Evolutionary conservation across 805 yeast genomes (phyloP).

Genomic region (Maudiozyma saulgeensis): DNA sequence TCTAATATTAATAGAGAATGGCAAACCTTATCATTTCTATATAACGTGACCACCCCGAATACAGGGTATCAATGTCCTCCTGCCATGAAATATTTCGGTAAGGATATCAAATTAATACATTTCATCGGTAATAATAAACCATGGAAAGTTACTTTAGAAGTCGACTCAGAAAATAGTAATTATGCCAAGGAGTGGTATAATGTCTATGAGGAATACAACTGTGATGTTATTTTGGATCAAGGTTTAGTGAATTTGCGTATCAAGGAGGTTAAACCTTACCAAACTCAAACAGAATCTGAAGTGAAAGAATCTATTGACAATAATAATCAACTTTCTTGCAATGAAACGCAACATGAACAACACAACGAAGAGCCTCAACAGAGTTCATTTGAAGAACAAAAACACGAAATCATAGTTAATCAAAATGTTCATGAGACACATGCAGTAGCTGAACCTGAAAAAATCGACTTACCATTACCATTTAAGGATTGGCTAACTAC

Average conservation of each 20-base stretch:
- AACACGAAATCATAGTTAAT: not conserved
- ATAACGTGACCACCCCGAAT: conserved; percentile 69
- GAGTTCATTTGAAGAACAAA: not conserved
- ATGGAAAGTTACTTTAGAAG: conserved; percentile 31
- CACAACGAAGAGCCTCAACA: not conserved
- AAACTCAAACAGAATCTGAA: not conserved
- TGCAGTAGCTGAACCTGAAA: not conserved
- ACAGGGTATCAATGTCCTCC: conserved; percentile 64
- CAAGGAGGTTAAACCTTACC: not conserved
- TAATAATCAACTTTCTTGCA: not conserved
- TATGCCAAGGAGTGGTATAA: conserved; percentile 13
- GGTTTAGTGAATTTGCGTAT: conserved; percentile 1
- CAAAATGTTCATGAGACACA: not conserved
- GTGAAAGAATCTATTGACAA: not conserved
- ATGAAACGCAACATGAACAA: not conserved
- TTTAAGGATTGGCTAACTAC: conserved; percentile 14
- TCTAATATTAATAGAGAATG: conserved; percentile 32
- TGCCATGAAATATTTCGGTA: conserved; percentile 46
- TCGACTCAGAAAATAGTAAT: conserved; percentile 3
- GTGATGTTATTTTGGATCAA: not conserved
- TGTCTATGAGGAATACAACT: conserved; percentile 11
- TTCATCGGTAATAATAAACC: conserved; percentile 60
- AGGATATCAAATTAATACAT: conserved; percentile 43
- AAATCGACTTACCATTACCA: conserved; percentile 7
- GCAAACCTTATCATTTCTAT: conserved; percentile 68